These are phyloP conservation scores for Populus ilicifolia DNA, from an alignment of 345 rosid genomes.

Conservation along the genomic window DNA sequence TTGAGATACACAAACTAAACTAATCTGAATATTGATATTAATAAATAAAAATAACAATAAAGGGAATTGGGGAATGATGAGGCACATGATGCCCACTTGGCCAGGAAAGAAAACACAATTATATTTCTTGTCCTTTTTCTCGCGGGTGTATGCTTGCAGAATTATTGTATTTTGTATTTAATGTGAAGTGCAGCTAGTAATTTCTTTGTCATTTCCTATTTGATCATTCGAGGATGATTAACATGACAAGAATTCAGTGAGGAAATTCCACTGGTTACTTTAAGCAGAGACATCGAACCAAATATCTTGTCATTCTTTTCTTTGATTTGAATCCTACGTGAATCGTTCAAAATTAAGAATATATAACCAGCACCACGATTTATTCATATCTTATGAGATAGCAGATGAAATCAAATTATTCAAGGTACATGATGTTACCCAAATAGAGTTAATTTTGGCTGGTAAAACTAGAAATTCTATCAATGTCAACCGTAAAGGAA, in stretches of 20 bases:
- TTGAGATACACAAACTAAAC: too few relatives aligned
- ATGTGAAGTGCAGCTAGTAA: not conserved
- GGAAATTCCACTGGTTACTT: not conserved
- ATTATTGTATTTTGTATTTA: too few relatives aligned
- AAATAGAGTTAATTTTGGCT: not conserved
- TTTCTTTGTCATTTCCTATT: not conserved
- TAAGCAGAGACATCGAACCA: not conserved
- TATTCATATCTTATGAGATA: not conserved
- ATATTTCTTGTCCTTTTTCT: not conserved
- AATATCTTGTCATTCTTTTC: not conserved
- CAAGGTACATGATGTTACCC: not conserved
- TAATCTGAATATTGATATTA: too few relatives aligned
- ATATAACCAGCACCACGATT: not conserved
- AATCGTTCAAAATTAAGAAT: not conserved
- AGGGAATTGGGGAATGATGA: conserved; percentile 10
- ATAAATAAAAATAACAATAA: not conserved
- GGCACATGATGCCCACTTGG: conserved; percentile 32
- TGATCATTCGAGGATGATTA: not conserved
- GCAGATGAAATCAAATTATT: not conserved
- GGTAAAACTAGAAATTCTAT: not conserved
- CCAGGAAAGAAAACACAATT: not conserved
- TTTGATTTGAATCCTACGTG: too few relatives aligned
- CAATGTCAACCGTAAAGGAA: not conserved
- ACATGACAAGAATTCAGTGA: not conserved
- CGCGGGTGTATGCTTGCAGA: not conserved